phyloP scores from a whole-genome alignment of 257 asterid genomes.

The Solanum habrochaites region DNA sequence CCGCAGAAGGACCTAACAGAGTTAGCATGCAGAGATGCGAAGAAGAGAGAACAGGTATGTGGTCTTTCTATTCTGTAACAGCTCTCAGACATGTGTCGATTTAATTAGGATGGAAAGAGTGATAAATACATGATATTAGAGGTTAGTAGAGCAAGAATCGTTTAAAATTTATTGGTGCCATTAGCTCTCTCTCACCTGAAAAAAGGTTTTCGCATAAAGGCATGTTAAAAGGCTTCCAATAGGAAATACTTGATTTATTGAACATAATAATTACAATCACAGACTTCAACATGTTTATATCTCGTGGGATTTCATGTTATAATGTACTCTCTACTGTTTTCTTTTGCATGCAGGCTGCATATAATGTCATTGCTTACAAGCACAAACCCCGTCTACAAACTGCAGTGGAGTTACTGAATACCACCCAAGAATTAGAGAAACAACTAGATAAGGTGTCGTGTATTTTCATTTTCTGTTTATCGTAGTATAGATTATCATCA shows the following conservation, averaged over 20 bases:
- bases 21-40: conserved; percentile 57
- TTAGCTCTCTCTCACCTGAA: background rate
- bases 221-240: background rate
- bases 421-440: conserved; percentile 67
- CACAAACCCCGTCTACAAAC: conserved; percentile 81
- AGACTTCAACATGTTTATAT: background rate
- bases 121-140: background rate
- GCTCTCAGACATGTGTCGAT: background rate
- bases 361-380: conserved; percentile 58
- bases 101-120: background rate
- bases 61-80: background rate
- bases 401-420: conserved; percentile 70
- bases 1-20: conserved; percentile 70
- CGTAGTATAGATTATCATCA: background rate
- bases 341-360: conserved; percentile 34
- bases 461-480: background rate
- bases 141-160: background rate
- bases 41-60: conserved; percentile 52
- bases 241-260: background rate
- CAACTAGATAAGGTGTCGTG: conserved; percentile 52
- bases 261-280: background rate
- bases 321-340: background rate
- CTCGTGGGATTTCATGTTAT: background rate
- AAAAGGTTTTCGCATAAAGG: background rate
- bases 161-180: background rate